Evolutionary conservation across 495 filamentous ascomycete genomes (phyloP).

Genomic region (Lophiotrema nucula): DNA sequence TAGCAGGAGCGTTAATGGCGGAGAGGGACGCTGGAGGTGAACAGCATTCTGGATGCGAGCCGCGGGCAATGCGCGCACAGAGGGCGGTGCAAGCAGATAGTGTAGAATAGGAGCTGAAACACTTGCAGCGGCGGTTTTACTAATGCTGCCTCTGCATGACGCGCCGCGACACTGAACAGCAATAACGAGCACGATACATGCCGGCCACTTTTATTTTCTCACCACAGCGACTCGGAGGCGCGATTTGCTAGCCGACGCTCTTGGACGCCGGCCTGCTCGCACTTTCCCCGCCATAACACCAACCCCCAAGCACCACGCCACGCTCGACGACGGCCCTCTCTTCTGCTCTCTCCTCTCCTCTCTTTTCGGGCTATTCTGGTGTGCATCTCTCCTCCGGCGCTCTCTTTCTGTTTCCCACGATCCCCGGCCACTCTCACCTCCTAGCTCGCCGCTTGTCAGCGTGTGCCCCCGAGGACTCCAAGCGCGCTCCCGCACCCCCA

Average conservation of each 20-base stretch:
- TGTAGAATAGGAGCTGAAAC: too few species aligned
- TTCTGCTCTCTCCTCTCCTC: slow-evolving; percentile 8
- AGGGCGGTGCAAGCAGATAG: background rate
- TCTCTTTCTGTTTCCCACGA: background rate
- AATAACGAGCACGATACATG: background rate
- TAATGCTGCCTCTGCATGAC: slow-evolving; percentile 5
- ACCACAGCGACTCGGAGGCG: background rate
- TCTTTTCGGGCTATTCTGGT: background rate
- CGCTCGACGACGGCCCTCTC: background rate
- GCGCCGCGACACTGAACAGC: background rate
- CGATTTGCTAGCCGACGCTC: background rate
- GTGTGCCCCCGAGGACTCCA: slow-evolving; percentile 14
- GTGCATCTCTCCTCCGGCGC: slow-evolving; percentile 1
- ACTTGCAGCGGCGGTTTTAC: slow-evolving; percentile 5
- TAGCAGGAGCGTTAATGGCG: slow-evolving; percentile 18
- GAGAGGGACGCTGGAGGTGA: background rate
- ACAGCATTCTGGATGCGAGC: background rate
- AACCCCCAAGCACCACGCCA: slow-evolving; percentile 7
- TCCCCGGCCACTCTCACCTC: slow-evolving; percentile 15
- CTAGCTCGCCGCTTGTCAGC: slow-evolving; percentile 26
- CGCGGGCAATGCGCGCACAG: background rate
- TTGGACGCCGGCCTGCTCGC: slow-evolving; percentile 1
- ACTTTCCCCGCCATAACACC: background rate
- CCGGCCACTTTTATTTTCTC: background rate
- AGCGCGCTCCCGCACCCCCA: slow-evolving; percentile 4